Conservation (phyloP, 2,329 filamentous ascomycete genomes). For the Grosmannia penicillata region DNA sequence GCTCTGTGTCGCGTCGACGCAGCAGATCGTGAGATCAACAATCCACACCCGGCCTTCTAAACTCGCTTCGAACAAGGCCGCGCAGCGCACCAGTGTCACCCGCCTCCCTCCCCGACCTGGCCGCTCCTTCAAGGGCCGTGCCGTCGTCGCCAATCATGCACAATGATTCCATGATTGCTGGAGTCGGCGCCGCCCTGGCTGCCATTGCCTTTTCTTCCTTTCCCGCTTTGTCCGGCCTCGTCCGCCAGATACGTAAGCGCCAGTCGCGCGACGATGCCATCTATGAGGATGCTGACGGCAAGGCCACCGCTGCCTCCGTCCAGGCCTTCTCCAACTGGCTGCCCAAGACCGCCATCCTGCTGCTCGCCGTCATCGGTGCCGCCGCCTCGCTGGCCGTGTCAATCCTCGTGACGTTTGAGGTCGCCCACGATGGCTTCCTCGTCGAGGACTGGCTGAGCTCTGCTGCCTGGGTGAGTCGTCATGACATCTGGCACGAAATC, state of each 20-base stretch:
- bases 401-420: constrained; percentile 31
- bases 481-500: background rate
- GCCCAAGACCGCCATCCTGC: constrained; percentile 38
- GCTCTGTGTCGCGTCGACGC: too few species aligned
- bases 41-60: too few species aligned
- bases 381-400: constrained; percentile 40
- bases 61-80: too few species aligned
- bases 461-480: constrained; percentile 44
- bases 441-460: constrained; percentile 46
- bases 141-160: constrained; percentile 11
- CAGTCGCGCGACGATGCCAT: constrained; percentile 19
- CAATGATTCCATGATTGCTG: constrained; percentile 14
- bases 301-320: constrained; percentile 48
- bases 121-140: too few species aligned
- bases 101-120: too few species aligned
- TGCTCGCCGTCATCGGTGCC: constrained; percentile 39
- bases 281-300: constrained; percentile 58
- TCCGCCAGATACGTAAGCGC: constrained; percentile 14
- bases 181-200: constrained; percentile 14
- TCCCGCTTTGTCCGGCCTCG: constrained; percentile 16
- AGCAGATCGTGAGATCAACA: too few species aligned
- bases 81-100: too few species aligned
- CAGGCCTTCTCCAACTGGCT: constrained; percentile 45
- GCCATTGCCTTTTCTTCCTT: constrained; percentile 16
- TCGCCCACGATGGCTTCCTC: constrained; percentile 22